phyloP scores from a whole-genome alignment of 2,329 filamentous ascomycete genomes.

The Diaporthe vaccinii region DNA sequence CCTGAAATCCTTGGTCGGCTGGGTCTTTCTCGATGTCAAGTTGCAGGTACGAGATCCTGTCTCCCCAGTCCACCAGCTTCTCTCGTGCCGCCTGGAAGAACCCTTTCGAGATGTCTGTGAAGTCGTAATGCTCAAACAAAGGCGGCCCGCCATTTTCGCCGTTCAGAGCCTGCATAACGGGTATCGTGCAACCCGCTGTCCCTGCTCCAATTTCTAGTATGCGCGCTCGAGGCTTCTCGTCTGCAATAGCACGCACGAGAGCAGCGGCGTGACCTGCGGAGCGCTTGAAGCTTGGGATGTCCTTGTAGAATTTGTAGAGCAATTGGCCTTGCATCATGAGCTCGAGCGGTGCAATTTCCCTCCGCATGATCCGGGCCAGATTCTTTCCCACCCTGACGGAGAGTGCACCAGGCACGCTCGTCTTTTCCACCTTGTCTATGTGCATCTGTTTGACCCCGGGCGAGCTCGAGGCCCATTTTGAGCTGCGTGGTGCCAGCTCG shows the following conservation, averaged over 20 bases:
- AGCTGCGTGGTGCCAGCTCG: slow-evolving; percentile 18
- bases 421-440: slow-evolving; percentile 38
- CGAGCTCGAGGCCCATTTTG: neutral
- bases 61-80: neutral
- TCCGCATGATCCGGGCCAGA: slow-evolving; percentile 51
- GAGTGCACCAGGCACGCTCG: slow-evolving; percentile 47
- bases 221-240: neutral
- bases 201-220: slow-evolving; percentile 31
- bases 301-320: slow-evolving; percentile 49
- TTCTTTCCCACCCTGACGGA: slow-evolving; percentile 47
- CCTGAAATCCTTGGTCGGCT: slow-evolving; percentile 49
- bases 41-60: neutral
- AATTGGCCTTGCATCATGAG: slow-evolving; percentile 51
- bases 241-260: neutral
- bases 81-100: neutral
- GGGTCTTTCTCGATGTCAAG: slow-evolving; percentile 48
- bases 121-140: slow-evolving; percentile 23
- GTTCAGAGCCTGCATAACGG: neutral
- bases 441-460: neutral
- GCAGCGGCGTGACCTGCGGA: neutral
- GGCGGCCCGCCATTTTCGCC: neutral
- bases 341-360: slow-evolving; percentile 51
- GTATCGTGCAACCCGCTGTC: neutral
- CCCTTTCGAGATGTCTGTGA: neutral
- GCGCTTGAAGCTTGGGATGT: slow-evolving; percentile 44